phyloP scores from a whole-genome alignment of 2,329 filamentous ascomycete genomes.

The Penicillium sp. region DNA sequence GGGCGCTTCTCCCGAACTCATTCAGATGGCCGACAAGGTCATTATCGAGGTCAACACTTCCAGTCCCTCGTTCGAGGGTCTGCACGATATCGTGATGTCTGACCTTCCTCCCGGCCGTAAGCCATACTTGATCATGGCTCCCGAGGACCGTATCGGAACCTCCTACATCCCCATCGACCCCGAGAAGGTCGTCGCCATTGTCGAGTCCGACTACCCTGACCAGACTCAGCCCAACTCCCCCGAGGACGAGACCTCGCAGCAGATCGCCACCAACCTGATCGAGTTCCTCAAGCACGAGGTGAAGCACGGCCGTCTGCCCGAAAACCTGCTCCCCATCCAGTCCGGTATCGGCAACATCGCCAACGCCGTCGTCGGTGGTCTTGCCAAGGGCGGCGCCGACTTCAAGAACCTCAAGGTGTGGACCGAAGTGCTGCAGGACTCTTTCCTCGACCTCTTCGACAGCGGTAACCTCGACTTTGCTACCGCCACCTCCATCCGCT shows the following conservation, averaged over 20 bases:
- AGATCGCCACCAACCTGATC: conserved; percentile 74
- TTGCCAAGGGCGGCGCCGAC: conserved; percentile 65
- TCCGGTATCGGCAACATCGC: conserved; percentile 90
- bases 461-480: conserved; percentile 82
- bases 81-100: conserved; percentile 89
- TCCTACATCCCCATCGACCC: conserved; percentile 78
- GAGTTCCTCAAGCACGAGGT: conserved; percentile 86
- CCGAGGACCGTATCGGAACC: conserved; percentile 80
- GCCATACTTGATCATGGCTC: conserved; percentile 77
- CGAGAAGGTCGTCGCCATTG: conserved; percentile 74
- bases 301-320: conserved; percentile 66
- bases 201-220: conserved; percentile 81
- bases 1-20: conserved; percentile 75
- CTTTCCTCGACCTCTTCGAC: conserved; percentile 89
- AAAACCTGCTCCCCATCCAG: conserved; percentile 73
- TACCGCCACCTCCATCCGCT: conserved; percentile 82
- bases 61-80: conserved; percentile 75
- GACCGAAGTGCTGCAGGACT: conserved; percentile 91
- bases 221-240: conserved; percentile 68
- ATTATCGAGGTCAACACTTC: conserved; percentile 90
- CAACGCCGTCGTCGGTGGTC: conserved; percentile 81
- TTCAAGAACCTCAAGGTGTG: conserved; percentile 86
- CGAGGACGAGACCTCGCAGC: conserved; percentile 65
- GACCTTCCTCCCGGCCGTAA: conserved; percentile 74
- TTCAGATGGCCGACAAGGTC: conserved; percentile 89